A percentile compares a stretch with the other conserved stretches of the same genome.
These are phyloP conservation scores for Raphanus hybrid DNA, from an alignment of 441 rosid species.

Conservation along the genomic window DNA sequence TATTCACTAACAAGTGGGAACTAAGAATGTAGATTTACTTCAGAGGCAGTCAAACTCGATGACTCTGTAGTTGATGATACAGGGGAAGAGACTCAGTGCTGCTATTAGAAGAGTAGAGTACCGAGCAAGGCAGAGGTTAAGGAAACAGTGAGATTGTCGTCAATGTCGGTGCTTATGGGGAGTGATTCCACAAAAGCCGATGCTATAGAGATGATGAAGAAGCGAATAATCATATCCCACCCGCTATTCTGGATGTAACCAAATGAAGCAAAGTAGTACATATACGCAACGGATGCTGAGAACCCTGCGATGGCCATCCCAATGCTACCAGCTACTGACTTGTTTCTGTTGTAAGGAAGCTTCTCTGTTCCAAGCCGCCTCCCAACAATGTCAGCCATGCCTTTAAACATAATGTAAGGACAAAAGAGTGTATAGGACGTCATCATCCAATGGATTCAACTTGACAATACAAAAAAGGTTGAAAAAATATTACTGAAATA, in stretches of 20 bases:
- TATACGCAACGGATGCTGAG: slow-evolving; percentile 66
- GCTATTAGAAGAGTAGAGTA: slow-evolving; percentile 40
- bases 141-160: slow-evolving; percentile 88
- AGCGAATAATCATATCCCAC: slow-evolving; percentile 57
- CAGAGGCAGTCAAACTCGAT: not conserved
- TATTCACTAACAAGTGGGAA: not conserved
- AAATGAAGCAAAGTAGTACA: slow-evolving; percentile 76
- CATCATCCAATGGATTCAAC: not conserved
- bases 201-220: slow-evolving; percentile 66
- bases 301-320: slow-evolving; percentile 76
- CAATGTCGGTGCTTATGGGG: slow-evolving; percentile 78
- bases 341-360: slow-evolving; percentile 73
- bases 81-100: not conserved
- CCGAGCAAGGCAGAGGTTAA: slow-evolving; percentile 71
- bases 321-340: slow-evolving; percentile 77
- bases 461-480: too few relatives aligned
- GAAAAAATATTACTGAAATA: too few relatives aligned
- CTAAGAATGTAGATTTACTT: not conserved
- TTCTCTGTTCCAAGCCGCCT: slow-evolving; percentile 65
- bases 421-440: not conserved
- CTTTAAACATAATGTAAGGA: slow-evolving; percentile 40
- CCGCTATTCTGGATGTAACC: slow-evolving; percentile 58
- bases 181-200: slow-evolving; percentile 85
- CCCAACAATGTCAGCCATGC: slow-evolving; percentile 83
- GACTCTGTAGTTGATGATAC: slow-evolving; percentile 25